Percentiles rank a stretch among this genome's conserved stretches.
Evolutionary conservation across 2,329 filamentous ascomycete genomes (phyloP).

Genomic region (Coniochaeta ligniaria): DNA sequence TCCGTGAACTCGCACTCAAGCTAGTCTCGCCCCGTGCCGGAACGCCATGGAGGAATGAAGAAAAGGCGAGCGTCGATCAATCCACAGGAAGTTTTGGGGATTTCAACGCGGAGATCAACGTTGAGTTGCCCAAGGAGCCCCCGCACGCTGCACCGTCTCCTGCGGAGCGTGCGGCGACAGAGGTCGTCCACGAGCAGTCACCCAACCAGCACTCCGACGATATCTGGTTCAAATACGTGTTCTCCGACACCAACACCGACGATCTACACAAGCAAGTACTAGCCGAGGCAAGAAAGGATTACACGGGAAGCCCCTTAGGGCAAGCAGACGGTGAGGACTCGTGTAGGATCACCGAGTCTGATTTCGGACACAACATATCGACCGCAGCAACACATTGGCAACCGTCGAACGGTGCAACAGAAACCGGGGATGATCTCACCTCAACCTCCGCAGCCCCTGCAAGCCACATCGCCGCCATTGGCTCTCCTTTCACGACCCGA

Average conservation of each 20-base stretch:
- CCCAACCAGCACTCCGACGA: not conserved
- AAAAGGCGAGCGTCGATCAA: not conserved
- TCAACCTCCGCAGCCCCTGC: constrained; percentile 3
- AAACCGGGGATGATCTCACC: not conserved
- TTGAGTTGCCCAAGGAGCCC: not conserved
- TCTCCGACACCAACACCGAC: not conserved
- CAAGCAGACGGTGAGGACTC: constrained; percentile 13
- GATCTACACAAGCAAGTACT: not conserved
- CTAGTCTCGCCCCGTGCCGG: not conserved
- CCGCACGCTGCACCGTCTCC: not conserved
- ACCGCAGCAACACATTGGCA: constrained; percentile 5
- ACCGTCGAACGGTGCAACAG: not conserved
- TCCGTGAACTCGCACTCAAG: not conserved
- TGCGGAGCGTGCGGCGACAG: not conserved
- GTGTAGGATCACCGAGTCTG: constrained; percentile 11
- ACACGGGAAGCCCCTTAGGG: constrained; percentile 10
- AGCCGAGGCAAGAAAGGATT: not conserved
- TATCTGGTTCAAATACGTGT: not conserved
- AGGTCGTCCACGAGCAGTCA: not conserved
- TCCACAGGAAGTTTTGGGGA: too few species aligned
- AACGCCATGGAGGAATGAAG: not conserved
- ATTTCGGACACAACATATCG: constrained; percentile 5
- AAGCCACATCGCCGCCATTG: constrained; percentile 7
- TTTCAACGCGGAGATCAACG: not conserved
- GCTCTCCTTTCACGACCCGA: not conserved